Conservation (phyloP, 2,329 filamentous ascomycete species). For the Pseudogymnoascus sp. region DNA sequence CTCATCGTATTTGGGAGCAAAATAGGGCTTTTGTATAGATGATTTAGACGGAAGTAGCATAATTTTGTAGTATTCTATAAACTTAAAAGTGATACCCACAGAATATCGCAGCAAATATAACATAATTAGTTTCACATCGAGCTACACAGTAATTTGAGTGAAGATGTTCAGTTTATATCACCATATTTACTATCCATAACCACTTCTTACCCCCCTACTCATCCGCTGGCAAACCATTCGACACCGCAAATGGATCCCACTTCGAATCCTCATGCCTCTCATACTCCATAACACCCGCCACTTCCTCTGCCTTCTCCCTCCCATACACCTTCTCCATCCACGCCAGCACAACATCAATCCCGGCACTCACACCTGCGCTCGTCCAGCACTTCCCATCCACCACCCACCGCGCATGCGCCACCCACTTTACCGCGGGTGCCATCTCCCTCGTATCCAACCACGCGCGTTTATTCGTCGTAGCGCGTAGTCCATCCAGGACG, state of each 20-base stretch:
- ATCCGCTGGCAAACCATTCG: conserved; percentile 1
- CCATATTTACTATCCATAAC: neutral
- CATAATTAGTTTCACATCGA: neutral
- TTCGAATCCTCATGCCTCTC: conserved; percentile 41
- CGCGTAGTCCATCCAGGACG: conserved; percentile 49
- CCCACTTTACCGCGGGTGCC: conserved; percentile 49
- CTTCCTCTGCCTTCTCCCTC: conserved; percentile 37
- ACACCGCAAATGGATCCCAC: conserved; percentile 47
- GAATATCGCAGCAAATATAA: neutral
- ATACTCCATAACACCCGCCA: conserved; percentile 51
- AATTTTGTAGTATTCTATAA: neutral
- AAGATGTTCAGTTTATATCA: neutral
- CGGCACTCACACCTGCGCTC: conserved; percentile 54
- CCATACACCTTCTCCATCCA: conserved; percentile 49
- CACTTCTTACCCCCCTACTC: neutral
- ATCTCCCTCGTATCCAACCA: conserved; percentile 42
- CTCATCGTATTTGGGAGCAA: no score
- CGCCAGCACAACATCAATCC: conserved; percentile 53
- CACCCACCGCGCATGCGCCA: conserved; percentile 54
- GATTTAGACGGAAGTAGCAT: neutral
- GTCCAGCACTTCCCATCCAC: conserved; percentile 60
- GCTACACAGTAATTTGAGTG: neutral
- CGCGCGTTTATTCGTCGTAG: conserved; percentile 58
- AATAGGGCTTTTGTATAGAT: no score
- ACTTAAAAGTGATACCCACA: neutral